A percentile compares a stretch with the other conserved stretches of the same genome.
These are phyloP conservation scores for Gremmenia infestans DNA, from an alignment of 2,329 filamentous ascomycete species.

Conservation along the genomic window DNA sequence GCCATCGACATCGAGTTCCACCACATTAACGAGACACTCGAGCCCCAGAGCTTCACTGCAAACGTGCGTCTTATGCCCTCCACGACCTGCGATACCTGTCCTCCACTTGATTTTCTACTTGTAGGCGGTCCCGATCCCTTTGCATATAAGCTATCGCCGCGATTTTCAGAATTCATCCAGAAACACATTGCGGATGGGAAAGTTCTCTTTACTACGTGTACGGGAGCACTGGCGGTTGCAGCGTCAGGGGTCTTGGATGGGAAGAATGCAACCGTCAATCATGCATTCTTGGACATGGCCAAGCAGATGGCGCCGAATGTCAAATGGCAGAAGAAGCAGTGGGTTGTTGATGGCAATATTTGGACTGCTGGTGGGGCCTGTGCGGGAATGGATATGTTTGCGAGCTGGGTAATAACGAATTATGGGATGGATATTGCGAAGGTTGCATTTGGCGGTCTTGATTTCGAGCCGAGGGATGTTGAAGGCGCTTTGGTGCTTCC, in stretches of 20 bases:
- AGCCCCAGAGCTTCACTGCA: conserved; percentile 15
- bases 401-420: conserved; percentile 23
- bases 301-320: conserved; percentile 35
- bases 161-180: conserved; percentile 31
- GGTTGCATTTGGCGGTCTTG: conserved; percentile 12
- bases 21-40: conserved; percentile 23
- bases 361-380: conserved; percentile 43
- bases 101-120: conserved; percentile 36
- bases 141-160: conserved; percentile 28
- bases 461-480: conserved; percentile 25
- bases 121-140: conserved; percentile 32
- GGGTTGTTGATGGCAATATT: conserved; percentile 41
- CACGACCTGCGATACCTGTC: conserved; percentile 32
- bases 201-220: conserved; percentile 35
- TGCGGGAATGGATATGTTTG: conserved; percentile 38
- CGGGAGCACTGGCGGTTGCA: conserved; percentile 32
- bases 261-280: conserved; percentile 39
- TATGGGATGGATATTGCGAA: conserved; percentile 20
- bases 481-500: conserved; percentile 35
- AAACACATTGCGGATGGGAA: conserved; percentile 35
- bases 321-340: conserved; percentile 41
- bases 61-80: conserved; percentile 15
- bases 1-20: conserved; percentile 24
- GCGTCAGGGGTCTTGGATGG: conserved; percentile 38
- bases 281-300: conserved; percentile 30